Evolutionary conservation across 2,329 filamentous ascomycete species (phyloP), one percentile per base, ranked within the genome.

Genomic region (Claviceps citrina): DNA sequence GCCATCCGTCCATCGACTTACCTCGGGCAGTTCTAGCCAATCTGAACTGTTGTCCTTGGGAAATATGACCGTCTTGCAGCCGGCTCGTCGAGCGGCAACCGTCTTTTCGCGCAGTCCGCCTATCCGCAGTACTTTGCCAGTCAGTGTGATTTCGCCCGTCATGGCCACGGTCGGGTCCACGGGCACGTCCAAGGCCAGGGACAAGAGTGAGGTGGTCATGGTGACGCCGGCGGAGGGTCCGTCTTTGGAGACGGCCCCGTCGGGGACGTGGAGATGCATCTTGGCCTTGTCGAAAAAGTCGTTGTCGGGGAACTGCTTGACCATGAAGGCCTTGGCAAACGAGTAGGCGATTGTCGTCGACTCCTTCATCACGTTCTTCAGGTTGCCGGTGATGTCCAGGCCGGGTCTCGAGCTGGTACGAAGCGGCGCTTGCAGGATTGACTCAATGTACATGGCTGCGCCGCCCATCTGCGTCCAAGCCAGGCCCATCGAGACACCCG

Each of bases 381-480:
- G 71, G 56, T 96, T 96, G 43, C 91, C 91, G 0, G 91, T 98
- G 44, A 87, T 86, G 54, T 94, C 84, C 32, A 98, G 68, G 15
- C 81, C 76, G 6, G 89, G 81, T 15, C 81, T 73, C 20, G 84
- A 89, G 43, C 72, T 71, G 22, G 78, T 70, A 9, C 76, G 76
- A 36, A 96, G 71, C 0, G 83, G 76, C 44, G 78, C 82, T 57
- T 98, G 87, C 38, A 98, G 67, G 46, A 98, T 96, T 1, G 87
- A 93, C 63, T 98, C 91, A 43, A 98, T 84, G 61, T 98, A 98
- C 58, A 98, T 78, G 38, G 91, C 91, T 4, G 91, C 85, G 44
- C 91, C 91, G 45, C 91, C 91, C 75, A 98, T 85, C 55, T 86
- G 84, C 7, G 93, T 98, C 91, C 91, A 98, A 7, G 91, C 91